Base-by-base conservation (phyloP, 2,329 filamentous ascomycete genomes). In the Aspergillus fructus region DNA sequence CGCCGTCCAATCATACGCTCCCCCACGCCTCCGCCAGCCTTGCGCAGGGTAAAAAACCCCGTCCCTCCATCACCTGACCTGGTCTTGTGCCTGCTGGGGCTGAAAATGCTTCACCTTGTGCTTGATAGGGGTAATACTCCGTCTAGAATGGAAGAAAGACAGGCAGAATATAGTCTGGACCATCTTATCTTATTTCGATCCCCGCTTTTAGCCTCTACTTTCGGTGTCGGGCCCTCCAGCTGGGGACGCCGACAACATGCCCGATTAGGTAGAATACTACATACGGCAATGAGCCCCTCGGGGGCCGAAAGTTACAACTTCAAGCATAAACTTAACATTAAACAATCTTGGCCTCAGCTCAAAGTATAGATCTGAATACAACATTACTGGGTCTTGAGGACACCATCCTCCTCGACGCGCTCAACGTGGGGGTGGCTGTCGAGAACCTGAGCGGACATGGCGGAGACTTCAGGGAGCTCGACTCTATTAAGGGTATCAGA, bases 1-100 rank as follows among this genome's bases (percentile, higher is more conserved):
- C 3, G 3, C 5, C 17, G 7, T 11, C 50, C 50, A 45, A 53
- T 53, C 13, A 23, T 17, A 7, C 27, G 13, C 4, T n/a, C 13
- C n/a, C 13, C 15, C 40, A 17, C 41, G 5, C 50, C 40, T 43
- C n/a, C 50, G 11, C n/a, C 2, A 24, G 24, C 37, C 17, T 43
- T 43, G 23, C 37, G 24, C 3, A 42, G 24, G 45, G 53, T 12
- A 55, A 55, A 42, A 55, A 55, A 30, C 39, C 45, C 53, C 53
- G 23, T 24, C 3, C 11, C 37, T 34, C 13, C 9, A 34, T 42
- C 53, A 48, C 23, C 45, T 49, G 46, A 55, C 43, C 21, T 5
- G 12, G 41, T 24, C 21, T 39, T 34, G 24, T 45, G 40, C 34
- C 6, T 37, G 15, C 27, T 11, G 27, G 27, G 8, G 27, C 8